A percentile compares a stretch with the other conserved stretches of the same genome.
Evolutionary conservation across 371 early-diverging fungal species (phyloP).

Genomic region (Mucor velutinosus): DNA sequence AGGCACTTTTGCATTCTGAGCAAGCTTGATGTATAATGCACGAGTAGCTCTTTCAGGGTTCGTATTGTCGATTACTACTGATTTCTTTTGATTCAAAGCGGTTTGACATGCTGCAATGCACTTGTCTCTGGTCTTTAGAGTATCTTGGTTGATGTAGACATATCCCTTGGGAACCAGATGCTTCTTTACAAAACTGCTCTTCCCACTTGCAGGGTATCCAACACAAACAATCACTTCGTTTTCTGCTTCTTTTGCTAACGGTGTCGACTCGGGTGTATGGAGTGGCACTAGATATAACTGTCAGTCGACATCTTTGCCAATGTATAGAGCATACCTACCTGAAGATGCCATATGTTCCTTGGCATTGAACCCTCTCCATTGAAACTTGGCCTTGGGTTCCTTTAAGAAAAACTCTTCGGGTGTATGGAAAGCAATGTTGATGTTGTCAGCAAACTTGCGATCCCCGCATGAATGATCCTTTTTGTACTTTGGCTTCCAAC

Average conservation of each 20-base stretch:
- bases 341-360: constrained; percentile 26
- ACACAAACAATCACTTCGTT: constrained; percentile 72
- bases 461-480: constrained; percentile 86
- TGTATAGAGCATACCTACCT: background rate
- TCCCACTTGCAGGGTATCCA: constrained; percentile 90
- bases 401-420: constrained; percentile 82
- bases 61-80: constrained; percentile 83
- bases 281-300: constrained; percentile 6
- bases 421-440: constrained; percentile 74
- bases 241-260: background rate
- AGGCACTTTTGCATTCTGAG: constrained; percentile 56
- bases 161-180: constrained; percentile 68
- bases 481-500: constrained; percentile 58
- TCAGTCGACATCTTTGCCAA: background rate
- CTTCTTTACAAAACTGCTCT: constrained; percentile 70
- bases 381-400: constrained; percentile 50
- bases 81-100: constrained; percentile 54
- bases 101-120: constrained; percentile 63
- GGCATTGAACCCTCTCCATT: constrained; percentile 64
- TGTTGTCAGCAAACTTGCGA: constrained; percentile 83
- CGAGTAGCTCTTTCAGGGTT: constrained; percentile 73
- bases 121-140: constrained; percentile 71
- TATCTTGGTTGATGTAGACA: constrained; percentile 81
- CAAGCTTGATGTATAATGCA: constrained; percentile 64
- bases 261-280: constrained; percentile 10